Evolutionary conservation across 2,329 filamentous ascomycete genomes (phyloP).

Genomic region (Blastomyces emzantsi): DNA sequence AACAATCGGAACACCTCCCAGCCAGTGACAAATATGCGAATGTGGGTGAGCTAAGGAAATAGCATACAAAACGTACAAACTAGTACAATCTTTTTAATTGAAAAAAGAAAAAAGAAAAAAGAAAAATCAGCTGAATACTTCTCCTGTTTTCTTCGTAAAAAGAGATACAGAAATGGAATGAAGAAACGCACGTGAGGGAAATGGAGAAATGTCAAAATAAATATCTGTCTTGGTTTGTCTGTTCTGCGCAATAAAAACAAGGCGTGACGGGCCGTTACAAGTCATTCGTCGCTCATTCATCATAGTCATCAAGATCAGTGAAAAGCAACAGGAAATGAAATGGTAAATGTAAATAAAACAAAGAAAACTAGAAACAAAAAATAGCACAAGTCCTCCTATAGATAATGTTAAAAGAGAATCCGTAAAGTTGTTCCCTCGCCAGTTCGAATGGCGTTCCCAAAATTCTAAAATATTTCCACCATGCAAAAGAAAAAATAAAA

Average conservation of each 20-base stretch:
- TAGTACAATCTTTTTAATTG: neutral
- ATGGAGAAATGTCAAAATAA: neutral
- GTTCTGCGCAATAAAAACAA: constrained; percentile 1
- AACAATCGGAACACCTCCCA: neutral
- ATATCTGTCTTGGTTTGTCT: constrained; percentile 3
- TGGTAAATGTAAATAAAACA: constrained; percentile 5
- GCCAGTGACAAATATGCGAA: neutral
- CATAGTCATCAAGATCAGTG: neutral
- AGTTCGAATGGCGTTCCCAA: constrained; percentile 6
- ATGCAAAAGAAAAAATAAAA: neutral
- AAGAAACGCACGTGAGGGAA: neutral
- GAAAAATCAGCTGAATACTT: neutral
- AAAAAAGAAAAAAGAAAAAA: neutral
- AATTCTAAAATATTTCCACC: constrained; percentile 3
- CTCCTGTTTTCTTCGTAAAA: neutral
- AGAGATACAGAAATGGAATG: neutral
- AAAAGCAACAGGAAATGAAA: neutral
- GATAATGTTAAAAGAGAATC: neutral
- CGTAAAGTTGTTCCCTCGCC: neutral
- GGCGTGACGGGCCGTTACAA: constrained; percentile 4
- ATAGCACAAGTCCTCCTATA: neutral
- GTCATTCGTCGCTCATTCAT: constrained; percentile 7
- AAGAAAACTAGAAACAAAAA: constrained; percentile 2
- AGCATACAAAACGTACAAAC: neutral
- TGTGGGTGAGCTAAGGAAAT: neutral